Evolutionary conservation across 441 rosid genomes (phyloP), one percentile per base, ranked within the genome.

Genomic region (Viola pubescens): DNA sequence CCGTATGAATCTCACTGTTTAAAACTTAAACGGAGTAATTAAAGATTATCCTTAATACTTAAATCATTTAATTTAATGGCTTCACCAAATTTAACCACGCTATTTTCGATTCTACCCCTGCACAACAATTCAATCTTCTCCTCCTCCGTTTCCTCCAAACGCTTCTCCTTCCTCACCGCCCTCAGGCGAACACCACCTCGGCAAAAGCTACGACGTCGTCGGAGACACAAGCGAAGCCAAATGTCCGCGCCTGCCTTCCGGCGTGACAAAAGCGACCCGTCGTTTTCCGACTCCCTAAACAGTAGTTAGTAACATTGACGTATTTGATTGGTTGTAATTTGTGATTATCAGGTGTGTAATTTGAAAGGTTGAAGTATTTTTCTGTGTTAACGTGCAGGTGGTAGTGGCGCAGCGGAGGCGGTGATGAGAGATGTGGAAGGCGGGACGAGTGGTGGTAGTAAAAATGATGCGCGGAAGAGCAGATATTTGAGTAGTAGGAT

Each of bases 261-360:
- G 38, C 75, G 78, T 4, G 84, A 86, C 46, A 64, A 71, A 55
- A 79, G 73, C 60, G 77, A 82, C 47, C 76, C 68, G 9, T 64
- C 74, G 19, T 72, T 78, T 70, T 46, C 77, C 48, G 78, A 74
- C 76, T 65, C 89, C 50, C 63, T 68, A 69, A 70, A 54, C 4
- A 72, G 96, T 85, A 61, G 62, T 26, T 26, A 26, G 34, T 26
- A 26, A 1, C 34, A 26, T 26, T 26, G 34, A 26, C 34, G 34
- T 26, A 26, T 26, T 26, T 26, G 2, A 43, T 9, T 9, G 46
- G 46, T 9, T 6, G 7, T 43, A 46, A 3, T 48, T 37, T 52
- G 43, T 2, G 45, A 1, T 54, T 46, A 11, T 58, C 37, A 43
- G 8, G 42, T 11, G 5, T 37, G 19, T 14, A 16, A 9, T 45